Conservation (phyloP, 1,284 basidiomycete genomes). For the Ceratobasidium sp. region DNA sequence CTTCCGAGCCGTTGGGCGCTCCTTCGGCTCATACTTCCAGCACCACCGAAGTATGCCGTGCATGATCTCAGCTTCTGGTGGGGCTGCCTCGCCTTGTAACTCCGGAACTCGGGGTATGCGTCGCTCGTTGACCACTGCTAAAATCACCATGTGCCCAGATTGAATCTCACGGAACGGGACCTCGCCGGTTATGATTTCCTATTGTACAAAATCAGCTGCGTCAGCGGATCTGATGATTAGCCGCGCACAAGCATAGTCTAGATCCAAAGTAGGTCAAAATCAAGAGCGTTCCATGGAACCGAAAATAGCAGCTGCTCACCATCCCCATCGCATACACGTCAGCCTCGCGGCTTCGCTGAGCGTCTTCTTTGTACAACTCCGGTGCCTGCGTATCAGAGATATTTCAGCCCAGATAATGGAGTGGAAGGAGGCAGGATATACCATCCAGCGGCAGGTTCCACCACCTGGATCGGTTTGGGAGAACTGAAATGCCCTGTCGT, state of each 20-base stretch:
- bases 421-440: neutral
- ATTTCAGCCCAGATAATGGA: neutral
- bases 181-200: neutral
- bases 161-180: neutral
- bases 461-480: neutral
- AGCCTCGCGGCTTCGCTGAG: neutral
- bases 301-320: neutral
- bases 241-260: neutral
- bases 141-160: neutral
- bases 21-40: neutral
- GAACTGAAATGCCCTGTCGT: constrained; percentile 1
- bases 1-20: neutral
- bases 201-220: neutral
- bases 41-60: neutral
- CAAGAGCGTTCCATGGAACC: neutral
- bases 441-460: constrained; percentile 13
- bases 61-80: neutral
- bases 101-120: neutral
- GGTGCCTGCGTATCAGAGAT: neutral
- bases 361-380: neutral
- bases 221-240: no score
- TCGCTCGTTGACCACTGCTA: neutral
- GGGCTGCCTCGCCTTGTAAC: neutral
- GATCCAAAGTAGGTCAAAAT: neutral
- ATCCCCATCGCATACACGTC: constrained; percentile 7